A percentile compares a stretch with the other conserved stretches of the same genome.
phyloP scores from a whole-genome alignment of 805 yeast genomes.

The Suhomyces xylopsoci region DNA sequence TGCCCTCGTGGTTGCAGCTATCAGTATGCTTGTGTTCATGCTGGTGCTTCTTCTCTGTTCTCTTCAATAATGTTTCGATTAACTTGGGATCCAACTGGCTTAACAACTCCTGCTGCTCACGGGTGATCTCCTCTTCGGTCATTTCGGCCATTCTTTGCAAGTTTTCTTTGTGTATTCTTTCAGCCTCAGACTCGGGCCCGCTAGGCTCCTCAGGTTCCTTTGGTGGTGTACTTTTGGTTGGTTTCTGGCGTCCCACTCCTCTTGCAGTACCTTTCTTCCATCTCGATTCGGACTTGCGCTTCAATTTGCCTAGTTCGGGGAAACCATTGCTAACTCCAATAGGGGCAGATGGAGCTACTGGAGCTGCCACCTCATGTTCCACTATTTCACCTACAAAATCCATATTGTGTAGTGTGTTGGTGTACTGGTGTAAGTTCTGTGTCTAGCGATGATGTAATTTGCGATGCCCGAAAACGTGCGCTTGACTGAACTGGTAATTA shows the following conservation, averaged over 20 bases:
- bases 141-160: slow-evolving; percentile 56
- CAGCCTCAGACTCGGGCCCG: slow-evolving; percentile 52
- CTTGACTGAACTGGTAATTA: not conserved
- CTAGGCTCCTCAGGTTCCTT: not conserved
- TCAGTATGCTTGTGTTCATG: slow-evolving; percentile 16
- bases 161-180: slow-evolving; percentile 75
- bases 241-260: slow-evolving; percentile 3
- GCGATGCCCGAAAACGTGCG: slow-evolving; percentile 1
- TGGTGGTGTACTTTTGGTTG: slow-evolving; percentile 9
- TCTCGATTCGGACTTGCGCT: slow-evolving; percentile 39
- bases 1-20: slow-evolving; percentile 14
- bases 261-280: slow-evolving; percentile 32
- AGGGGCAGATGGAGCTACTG: slow-evolving; percentile 29
- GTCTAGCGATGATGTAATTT: not conserved
- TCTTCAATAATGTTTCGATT: slow-evolving; percentile 52
- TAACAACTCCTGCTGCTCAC: slow-evolving; percentile 65
- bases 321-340: slow-evolving; percentile 27
- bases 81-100: slow-evolving; percentile 67
- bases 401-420: slow-evolving; percentile 34
- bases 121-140: slow-evolving; percentile 61
- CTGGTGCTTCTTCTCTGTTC: slow-evolving; percentile 48
- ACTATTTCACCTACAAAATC: slow-evolving; percentile 71
- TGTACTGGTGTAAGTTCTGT: not conserved
- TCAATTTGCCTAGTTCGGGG: slow-evolving; percentile 29
- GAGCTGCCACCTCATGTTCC: slow-evolving; percentile 49